Evolutionary conservation across 306 rosid genomes (phyloP), one percentile per base, ranked within the genome.

Genomic region (Cucumis cinereus): DNA sequence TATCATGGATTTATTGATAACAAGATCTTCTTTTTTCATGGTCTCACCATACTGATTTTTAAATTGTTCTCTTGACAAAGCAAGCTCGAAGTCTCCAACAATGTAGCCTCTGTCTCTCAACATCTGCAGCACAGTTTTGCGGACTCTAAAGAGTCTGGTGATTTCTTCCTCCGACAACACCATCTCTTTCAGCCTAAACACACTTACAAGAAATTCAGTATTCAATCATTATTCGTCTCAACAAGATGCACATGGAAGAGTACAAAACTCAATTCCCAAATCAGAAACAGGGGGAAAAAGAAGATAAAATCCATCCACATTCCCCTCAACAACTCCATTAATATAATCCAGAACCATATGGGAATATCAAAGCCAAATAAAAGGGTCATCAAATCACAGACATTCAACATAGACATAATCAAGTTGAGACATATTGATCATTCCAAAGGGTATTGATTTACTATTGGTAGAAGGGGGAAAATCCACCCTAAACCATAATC

Each of bases 71-170:
- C 69, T 86, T 1, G 92, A 74, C 90, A 92, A 77, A 79, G 85
- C 87, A 57, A 88, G 30, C 73, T 92, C 93, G 11, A 57, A 80
- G 38, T 92, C 96, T 0, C 80, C 86, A 11, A 92, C 89, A 0
- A 87, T 75, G 76, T 83, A 92, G 19, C 79, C 76, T 23, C 92
- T 79, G 26, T 90, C 97, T 53, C 81, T 81, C 28, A 93, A 81
- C 93, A 93, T 91, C 56, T 89, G 88, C 89, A 93, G 83, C 77
- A 91, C 87, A 1, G 89, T 91, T 76, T 77, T 89, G n/a, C 90
- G 76, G 28, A 86, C 73, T 55, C 89, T 81, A 36, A 70, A 79
- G 2, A 93, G 87, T 76, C 79, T 76, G 0, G 47, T 19, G 26
- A 83, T 72, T 74, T 90, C 93, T 0, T 88, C 95, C 8, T 90